Percentiles rank a stretch among this genome's conserved stretches.
Conservation (phyloP, 1,284 basidiomycete species). For the Leccinum griseonigrum region DNA sequence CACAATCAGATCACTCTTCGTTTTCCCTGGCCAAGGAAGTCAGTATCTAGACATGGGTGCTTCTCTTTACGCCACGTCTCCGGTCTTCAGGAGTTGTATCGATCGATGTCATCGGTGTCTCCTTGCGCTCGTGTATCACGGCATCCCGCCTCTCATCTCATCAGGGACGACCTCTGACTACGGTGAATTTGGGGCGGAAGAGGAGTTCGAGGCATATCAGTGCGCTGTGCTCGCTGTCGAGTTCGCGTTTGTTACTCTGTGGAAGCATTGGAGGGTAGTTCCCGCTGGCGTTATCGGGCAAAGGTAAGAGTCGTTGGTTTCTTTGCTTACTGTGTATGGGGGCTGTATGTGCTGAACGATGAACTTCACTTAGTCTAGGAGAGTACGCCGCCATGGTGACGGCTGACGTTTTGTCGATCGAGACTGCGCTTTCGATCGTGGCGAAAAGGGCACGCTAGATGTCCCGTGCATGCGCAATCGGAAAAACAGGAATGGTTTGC, state of each 20-base stretch:
- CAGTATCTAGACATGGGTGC: slow-evolving; percentile 66
- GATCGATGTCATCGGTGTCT: slow-evolving; percentile 58
- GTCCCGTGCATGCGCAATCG: slow-evolving; percentile 42
- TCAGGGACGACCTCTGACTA: slow-evolving; percentile 7
- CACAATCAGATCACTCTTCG: slow-evolving; percentile 39
- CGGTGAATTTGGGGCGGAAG: slow-evolving; percentile 15
- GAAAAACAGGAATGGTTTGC: slow-evolving; percentile 58
- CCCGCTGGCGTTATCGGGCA: slow-evolving; percentile 62
- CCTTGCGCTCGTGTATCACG: slow-evolving; percentile 45
- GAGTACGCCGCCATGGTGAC: slow-evolving; percentile 67
- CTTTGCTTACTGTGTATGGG: neutral
- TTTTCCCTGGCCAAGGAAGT: slow-evolving; percentile 70
- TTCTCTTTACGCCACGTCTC: slow-evolving; percentile 47
- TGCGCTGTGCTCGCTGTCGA: slow-evolving; percentile 58
- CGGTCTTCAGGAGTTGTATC: slow-evolving; percentile 47
- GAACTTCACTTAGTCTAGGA: slow-evolving; percentile 47
- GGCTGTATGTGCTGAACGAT: neutral
- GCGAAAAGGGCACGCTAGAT: slow-evolving; percentile 57
- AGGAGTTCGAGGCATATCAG: slow-evolving; percentile 48
- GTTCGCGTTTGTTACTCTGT: slow-evolving; percentile 56
- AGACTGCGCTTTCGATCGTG: slow-evolving; percentile 57
- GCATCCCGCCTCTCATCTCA: slow-evolving; percentile 47
- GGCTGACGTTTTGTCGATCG: slow-evolving; percentile 52
- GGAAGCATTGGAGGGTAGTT: slow-evolving; percentile 62
- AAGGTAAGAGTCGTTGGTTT: slow-evolving; percentile 44